phyloP scores from a whole-genome alignment of 179 eudicot genomes.

The Beta lomatogona region DNA sequence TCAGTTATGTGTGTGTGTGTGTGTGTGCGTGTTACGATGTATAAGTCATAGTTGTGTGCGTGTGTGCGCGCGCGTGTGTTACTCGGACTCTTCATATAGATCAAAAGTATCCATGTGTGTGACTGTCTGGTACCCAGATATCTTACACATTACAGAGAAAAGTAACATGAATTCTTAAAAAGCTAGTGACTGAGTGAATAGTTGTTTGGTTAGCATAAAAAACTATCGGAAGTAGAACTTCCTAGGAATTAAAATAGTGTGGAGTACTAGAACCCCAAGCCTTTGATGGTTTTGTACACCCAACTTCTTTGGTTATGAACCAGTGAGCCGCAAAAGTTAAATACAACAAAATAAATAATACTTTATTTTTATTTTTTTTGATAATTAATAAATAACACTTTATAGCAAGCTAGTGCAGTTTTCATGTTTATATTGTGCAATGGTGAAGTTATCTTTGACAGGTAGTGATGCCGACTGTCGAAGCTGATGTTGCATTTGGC shows the following conservation, averaged over 20 bases:
- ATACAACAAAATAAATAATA: neutral
- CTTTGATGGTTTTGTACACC: neutral
- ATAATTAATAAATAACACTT: neutral
- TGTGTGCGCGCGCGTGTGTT: neutral
- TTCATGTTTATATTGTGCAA: neutral
- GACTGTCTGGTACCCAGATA: no score
- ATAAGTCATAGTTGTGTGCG: neutral
- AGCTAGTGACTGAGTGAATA: no score
- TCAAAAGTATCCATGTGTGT: no score
- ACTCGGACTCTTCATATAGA: neutral
- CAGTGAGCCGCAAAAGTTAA: neutral
- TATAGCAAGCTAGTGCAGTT: neutral
- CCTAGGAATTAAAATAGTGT: no score
- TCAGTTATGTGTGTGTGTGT: slow-evolving; percentile 26
- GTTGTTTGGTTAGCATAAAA: no score
- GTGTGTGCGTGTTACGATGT: neutral
- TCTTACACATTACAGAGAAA: no score
- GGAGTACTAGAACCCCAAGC: neutral
- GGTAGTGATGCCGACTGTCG: slow-evolving; percentile 99
- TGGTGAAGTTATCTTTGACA: slow-evolving; percentile 28
- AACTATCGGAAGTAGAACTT: no score
- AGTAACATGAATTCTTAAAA: no score
- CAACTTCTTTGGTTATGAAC: neutral
- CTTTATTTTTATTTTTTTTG: no score
- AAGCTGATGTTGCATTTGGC: slow-evolving; percentile 98